Conservation (phyloP, 2,329 filamentous ascomycete genomes). For the Pleurostoma richardsiae region DNA sequence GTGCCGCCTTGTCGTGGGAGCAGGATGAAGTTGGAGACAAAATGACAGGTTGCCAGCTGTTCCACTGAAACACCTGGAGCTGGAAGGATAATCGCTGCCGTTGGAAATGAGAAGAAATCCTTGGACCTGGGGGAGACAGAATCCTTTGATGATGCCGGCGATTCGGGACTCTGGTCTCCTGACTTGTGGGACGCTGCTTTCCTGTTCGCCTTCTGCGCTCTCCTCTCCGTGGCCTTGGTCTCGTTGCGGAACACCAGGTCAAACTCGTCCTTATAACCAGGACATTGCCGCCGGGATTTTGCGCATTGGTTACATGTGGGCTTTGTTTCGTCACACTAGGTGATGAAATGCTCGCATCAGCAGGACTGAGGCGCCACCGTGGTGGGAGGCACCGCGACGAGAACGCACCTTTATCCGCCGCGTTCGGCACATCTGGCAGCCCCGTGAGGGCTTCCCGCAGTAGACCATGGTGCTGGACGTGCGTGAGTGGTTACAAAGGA, state of each 20-base stretch:
- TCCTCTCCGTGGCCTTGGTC: constrained; percentile 61
- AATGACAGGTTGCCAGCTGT: constrained; percentile 53
- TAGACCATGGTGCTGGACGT: constrained; percentile 49
- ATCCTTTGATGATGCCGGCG: constrained; percentile 13
- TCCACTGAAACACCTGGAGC: constrained; percentile 43
- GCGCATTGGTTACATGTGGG: constrained; percentile 61
- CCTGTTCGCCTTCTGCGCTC: constrained; percentile 51
- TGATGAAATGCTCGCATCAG: not conserved
- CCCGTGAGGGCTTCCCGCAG: constrained; percentile 60
- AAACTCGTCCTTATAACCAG: constrained; percentile 67
- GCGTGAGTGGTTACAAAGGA: too few relatives aligned
- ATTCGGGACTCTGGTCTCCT: constrained; percentile 15
- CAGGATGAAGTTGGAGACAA: constrained; percentile 56
- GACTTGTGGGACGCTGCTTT: constrained; percentile 35
- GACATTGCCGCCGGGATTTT: constrained; percentile 59
- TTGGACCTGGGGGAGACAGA: constrained; percentile 12
- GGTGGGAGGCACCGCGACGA: not conserved
- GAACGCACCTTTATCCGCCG: constrained; percentile 64
- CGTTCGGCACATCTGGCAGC: constrained; percentile 70
- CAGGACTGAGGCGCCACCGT: not conserved
- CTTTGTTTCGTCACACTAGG: constrained; percentile 62
- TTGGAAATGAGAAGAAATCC: constrained; percentile 11
- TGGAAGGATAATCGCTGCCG: constrained; percentile 21
- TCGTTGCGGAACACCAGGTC: constrained; percentile 70
- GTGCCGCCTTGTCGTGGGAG: constrained; percentile 43